Conservation (phyloP, 768 basidiomycete genomes). For the Pleurotus cornucopiae region DNA sequence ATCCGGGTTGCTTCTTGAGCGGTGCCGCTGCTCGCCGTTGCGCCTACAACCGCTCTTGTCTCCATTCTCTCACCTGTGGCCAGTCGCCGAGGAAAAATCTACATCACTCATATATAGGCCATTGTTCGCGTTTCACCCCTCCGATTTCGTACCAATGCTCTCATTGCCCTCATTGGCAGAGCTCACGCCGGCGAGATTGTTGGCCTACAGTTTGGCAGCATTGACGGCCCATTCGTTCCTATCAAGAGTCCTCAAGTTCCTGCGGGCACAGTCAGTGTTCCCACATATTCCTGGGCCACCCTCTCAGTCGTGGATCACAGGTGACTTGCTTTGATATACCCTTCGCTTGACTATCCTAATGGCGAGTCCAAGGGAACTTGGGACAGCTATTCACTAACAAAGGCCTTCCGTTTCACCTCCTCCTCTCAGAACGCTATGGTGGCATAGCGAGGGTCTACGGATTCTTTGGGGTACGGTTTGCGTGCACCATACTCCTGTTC, state of each 20-base stretch:
- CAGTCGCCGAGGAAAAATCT: too few species aligned
- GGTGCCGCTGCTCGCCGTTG: too few species aligned
- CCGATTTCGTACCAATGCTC: too few species aligned
- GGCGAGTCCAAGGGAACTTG: conserved; percentile 29
- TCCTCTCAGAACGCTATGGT: conserved; percentile 33
- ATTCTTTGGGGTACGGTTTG: conserved; percentile 37
- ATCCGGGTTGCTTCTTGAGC: too few species aligned
- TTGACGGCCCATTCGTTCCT: too few species aligned
- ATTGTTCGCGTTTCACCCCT: too few species aligned
- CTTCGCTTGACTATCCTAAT: background rate
- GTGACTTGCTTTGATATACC: conserved; percentile 10
- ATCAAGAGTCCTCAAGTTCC: background rate
- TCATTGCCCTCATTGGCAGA: too few species aligned
- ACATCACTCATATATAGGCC: too few species aligned
- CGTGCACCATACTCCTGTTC: background rate
- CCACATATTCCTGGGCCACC: conserved; percentile 28
- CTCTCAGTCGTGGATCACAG: conserved; percentile 29
- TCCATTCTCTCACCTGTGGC: too few species aligned
- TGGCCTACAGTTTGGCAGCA: too few species aligned
- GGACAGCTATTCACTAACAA: conserved; percentile 39
- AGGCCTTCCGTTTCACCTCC: conserved; percentile 36
- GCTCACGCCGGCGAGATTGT: too few species aligned
- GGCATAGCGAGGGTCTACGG: conserved; percentile 42
- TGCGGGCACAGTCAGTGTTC: conserved; percentile 15
- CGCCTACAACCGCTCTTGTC: too few species aligned